Evolutionary conservation across 352 stramenopile species (phyloP).

Genomic region (Pythium dissimile): DNA sequence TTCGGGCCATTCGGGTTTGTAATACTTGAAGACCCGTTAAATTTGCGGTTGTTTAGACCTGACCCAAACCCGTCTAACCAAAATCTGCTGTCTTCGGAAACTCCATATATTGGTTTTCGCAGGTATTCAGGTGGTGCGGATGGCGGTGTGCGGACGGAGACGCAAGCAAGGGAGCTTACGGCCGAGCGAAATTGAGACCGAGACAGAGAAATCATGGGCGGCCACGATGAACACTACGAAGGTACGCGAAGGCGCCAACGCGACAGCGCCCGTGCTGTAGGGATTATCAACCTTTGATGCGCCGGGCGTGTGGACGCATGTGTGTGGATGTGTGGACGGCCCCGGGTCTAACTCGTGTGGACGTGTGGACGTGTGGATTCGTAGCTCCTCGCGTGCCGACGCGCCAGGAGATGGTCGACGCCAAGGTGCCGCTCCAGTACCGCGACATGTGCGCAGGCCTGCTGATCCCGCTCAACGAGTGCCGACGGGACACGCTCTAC

Average conservation of each 20-base stretch:
- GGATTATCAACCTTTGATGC: background rate
- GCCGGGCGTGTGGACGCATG: background rate
- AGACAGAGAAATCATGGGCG: slow-evolving; percentile 50
- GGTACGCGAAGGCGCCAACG: slow-evolving; percentile 22
- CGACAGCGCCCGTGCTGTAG: too few relatives aligned
- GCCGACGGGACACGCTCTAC: slow-evolving; percentile 92
- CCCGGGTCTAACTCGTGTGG: background rate
- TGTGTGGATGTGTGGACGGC: too few relatives aligned
- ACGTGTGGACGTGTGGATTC: background rate
- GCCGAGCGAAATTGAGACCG: slow-evolving; percentile 7
- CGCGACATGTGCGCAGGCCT: slow-evolving; percentile 95
- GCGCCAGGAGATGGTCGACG: slow-evolving; percentile 92
- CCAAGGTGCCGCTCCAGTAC: slow-evolving; percentile 92
- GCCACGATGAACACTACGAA: slow-evolving; percentile 66
- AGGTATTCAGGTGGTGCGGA: slow-evolving; percentile 23
- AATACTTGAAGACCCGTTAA: background rate
- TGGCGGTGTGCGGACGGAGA: slow-evolving; percentile 11
- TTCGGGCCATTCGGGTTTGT: background rate
- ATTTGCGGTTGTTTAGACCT: too few relatives aligned
- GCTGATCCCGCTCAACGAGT: slow-evolving; percentile 95
- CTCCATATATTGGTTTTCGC: background rate
- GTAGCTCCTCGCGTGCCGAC: slow-evolving; percentile 71
- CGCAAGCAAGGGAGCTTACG: slow-evolving; percentile 11
- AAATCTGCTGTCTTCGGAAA: background rate
- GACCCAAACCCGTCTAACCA: slow-evolving; percentile 1